A percentile compares a stretch with the other conserved stretches of the same genome.
phyloP scores from a whole-genome alignment of 306 rosid species.

The Ormosia semicastrata region DNA sequence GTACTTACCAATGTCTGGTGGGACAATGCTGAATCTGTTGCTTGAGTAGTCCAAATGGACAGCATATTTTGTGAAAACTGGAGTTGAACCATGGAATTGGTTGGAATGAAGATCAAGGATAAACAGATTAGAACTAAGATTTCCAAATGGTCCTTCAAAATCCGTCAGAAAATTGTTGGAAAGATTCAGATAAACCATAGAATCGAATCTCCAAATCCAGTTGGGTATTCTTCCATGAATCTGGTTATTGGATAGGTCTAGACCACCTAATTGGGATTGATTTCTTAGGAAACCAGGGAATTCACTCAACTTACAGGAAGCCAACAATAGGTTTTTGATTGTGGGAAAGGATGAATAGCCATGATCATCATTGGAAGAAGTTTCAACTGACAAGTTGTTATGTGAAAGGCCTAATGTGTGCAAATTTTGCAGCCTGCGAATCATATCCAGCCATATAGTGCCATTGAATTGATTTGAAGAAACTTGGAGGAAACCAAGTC shows the following conservation, averaged over 20 bases:
- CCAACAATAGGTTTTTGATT: conserved; percentile 1
- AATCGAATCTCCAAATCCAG: conserved; percentile 46
- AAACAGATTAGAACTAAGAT: neutral
- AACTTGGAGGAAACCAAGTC: neutral
- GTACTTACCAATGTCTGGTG: neutral
- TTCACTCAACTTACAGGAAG: neutral
- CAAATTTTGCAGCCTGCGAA: conserved; percentile 5
- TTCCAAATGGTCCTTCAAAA: neutral
- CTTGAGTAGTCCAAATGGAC: conserved; percentile 27
- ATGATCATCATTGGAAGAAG: fast-evolving
- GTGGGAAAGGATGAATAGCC: neutral
- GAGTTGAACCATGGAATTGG: conserved; percentile 22
- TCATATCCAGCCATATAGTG: neutral
- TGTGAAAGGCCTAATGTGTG: conserved; percentile 43
- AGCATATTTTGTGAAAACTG: neutral
- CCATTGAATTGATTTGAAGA: conserved; percentile 48
- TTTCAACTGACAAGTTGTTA: conserved; percentile 29
- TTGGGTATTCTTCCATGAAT: conserved; percentile 43
- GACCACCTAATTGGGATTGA: neutral
- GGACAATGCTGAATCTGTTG: conserved; percentile 34
- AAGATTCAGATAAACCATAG: conserved; percentile 20
- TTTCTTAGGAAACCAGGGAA: conserved; percentile 39
- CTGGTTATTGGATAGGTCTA: conserved; percentile 46
- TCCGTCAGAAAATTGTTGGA: conserved; percentile 34
- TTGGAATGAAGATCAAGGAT: conserved; percentile 37